These are phyloP conservation scores for Limonium bicolor DNA, from an alignment of 148 eudicot species.

Conservation along the genomic window DNA sequence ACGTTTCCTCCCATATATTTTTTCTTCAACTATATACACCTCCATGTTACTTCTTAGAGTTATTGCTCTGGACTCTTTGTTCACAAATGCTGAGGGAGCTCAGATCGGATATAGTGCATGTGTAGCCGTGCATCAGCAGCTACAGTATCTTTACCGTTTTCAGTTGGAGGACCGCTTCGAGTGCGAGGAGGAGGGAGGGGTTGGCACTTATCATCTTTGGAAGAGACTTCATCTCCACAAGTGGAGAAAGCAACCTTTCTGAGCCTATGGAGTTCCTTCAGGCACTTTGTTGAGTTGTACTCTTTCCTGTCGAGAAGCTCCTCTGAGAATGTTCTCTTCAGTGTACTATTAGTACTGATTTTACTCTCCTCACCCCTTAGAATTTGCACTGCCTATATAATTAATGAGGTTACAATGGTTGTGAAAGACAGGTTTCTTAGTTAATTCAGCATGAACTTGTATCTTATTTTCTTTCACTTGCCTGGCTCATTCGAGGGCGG, in stretches of 20 bases:
- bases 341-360: constrained; percentile 12
- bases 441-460: background rate
- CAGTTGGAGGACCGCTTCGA: no score
- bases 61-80: no score
- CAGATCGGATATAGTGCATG: no score
- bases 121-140: no score
- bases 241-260: constrained; percentile 43
- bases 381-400: constrained; percentile 32
- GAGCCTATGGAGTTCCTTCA: constrained; percentile 25
- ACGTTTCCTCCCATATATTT: no score
- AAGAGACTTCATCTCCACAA: no score
- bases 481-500: constrained; percentile 84
- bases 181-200: no score
- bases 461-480: constrained; percentile 14
- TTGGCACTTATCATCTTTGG: no score
- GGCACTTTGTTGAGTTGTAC: constrained; percentile 55
- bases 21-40: no score
- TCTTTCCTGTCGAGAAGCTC: constrained; percentile 57
- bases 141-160: no score
- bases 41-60: no score
- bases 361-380: constrained; percentile 30
- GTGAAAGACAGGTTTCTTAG: background rate
- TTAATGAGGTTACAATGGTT: background rate
- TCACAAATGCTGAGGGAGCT: no score
- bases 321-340: constrained; percentile 53